Conservation (phyloP, 495 filamentous ascomycete genomes). For the Xylaria castorea region DNA sequence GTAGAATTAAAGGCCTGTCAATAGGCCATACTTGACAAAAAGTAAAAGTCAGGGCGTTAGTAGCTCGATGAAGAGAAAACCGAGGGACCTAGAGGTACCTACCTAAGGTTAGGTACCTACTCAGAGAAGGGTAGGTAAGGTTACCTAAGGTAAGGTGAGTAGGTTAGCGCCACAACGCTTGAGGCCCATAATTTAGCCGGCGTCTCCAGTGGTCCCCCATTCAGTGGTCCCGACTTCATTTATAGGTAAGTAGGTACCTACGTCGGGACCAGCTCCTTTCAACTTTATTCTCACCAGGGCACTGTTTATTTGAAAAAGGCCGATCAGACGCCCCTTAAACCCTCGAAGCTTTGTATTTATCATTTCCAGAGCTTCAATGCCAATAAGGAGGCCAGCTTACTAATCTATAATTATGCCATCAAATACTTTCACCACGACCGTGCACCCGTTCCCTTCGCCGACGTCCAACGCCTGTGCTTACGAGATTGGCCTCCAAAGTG, state of each 20-base stretch:
- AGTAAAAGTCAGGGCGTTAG: neutral
- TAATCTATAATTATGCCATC: conserved; percentile 32
- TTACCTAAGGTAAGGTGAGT: neutral
- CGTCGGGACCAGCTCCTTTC: no score
- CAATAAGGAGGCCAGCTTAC: neutral
- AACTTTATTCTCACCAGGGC: neutral
- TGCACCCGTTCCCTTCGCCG: conserved; percentile 46
- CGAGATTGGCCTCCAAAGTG: conserved; percentile 42
- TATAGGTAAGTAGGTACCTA: neutral
- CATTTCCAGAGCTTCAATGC: neutral
- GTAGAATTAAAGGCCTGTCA: neutral
- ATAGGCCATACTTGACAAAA: neutral
- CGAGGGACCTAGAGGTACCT: neutral
- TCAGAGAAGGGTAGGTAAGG: neutral
- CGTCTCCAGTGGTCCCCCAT: neutral
- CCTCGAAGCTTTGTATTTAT: neutral
- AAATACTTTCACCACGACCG: conserved; percentile 41
- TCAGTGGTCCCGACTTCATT: neutral
- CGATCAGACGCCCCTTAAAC: neutral
- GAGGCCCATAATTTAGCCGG: conserved; percentile 14
- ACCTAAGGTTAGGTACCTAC: neutral
- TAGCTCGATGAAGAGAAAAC: neutral
- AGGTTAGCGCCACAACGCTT: neutral
- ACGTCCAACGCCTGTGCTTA: conserved; percentile 42
- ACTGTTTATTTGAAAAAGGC: neutral